Base-by-base conservation (phyloP, 257 asterid species). In the Lantana camara region DNA sequence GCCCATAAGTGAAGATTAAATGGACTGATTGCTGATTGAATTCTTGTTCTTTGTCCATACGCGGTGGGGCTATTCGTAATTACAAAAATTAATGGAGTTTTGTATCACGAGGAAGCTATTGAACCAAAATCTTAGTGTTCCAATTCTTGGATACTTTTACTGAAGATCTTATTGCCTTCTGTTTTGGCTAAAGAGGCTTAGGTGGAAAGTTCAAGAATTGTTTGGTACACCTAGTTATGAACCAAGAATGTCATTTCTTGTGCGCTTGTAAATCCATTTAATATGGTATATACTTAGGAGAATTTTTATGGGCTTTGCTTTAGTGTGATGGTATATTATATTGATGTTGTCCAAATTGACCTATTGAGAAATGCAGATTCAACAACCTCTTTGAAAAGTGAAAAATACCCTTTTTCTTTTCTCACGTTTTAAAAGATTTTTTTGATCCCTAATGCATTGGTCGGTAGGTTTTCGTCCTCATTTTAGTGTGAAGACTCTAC, bases 301-400 rank as follows among this genome's bases (percentile, higher is more conserved):
- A 14, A 14, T n/a, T 5, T 44, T 14, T 4, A 7, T 17, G 23
- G 5, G 14, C 6, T n/a, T n/a, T n/a, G n/a, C 15, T 19, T 35
- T 58, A 19, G 37, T 20, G 64, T 37, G 7, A n/a, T 37, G 63
- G 15, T 19, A 9, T 35, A 9, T 30, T n/a, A n/a, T n/a, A n/a
- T 30, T 30, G 35, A 7, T 7, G 9, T 19, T 34, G 47, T 46
- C 57, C 56, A 63, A 48, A 9, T 58, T 40, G 0, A 30, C n/a
- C n/a, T 37, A 34, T 57, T 32, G 44, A 62, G 30, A 17, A 55
- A 34, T 41, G 45, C 66, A 27, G 66, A 16, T 34, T 15, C 57
- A 46, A 62, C 46, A 11, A 55, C 54, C 55, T 0, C 8, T 41
- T 66, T 45, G 20, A 46, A 45, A 48, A n/a, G n/a, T n/a, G 41